Conservation (phyloP, 164 flowering plant genomes). For the Macadamia integrifolia region DNA sequence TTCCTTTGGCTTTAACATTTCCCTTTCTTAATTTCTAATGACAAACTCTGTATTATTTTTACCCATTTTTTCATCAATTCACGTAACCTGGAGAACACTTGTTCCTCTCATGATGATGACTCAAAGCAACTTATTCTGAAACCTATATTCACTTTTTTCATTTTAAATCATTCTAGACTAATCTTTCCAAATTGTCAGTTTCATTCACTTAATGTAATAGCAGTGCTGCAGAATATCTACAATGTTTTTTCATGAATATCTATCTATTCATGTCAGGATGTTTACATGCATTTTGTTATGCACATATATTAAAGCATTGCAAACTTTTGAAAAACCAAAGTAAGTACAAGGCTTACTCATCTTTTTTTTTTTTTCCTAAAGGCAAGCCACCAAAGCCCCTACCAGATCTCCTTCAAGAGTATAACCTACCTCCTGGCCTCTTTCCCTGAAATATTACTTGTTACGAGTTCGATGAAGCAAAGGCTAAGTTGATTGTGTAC, state of each 20-base stretch:
- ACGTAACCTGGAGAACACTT: too few relatives aligned
- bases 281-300: too few relatives aligned
- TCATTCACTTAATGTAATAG: too few relatives aligned
- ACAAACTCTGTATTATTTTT: background rate
- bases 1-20: too few relatives aligned
- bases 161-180: too few relatives aligned
- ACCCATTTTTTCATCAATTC: too few relatives aligned
- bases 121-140: background rate
- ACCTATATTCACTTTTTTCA: background rate
- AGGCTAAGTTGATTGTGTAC: conserved; percentile 68
- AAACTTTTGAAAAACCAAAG: background rate
- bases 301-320: background rate
- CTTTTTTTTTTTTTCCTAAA: conserved; percentile 15
- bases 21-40: too few relatives aligned
- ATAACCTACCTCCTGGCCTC: conserved; percentile 52
- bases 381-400: conserved; percentile 66
- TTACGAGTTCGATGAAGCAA: conserved; percentile 77
- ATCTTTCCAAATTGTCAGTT: too few relatives aligned
- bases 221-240: too few relatives aligned
- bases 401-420: conserved; percentile 31
- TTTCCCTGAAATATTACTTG: conserved; percentile 81
- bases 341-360: background rate
- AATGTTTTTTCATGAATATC: background rate
- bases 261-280: background rate
- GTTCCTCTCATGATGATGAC: too few relatives aligned